Evolutionary conservation across 192 early-diverging fungal species (phyloP).

Genomic region (Coemansia sp.): DNA sequence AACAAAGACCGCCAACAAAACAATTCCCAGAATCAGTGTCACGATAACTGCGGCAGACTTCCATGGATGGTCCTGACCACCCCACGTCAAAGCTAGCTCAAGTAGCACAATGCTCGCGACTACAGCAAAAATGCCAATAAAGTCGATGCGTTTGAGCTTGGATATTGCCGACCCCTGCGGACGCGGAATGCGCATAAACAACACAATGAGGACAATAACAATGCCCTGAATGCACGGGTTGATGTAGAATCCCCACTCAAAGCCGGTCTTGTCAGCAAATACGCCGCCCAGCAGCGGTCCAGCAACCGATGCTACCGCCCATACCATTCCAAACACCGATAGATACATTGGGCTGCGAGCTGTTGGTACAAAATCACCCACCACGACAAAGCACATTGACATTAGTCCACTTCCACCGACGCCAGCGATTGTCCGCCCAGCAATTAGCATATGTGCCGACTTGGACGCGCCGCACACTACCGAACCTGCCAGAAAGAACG

Average conservation of each 20-base stretch:
- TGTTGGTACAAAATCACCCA: slow-evolving; percentile 65
- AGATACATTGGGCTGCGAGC: slow-evolving; percentile 63
- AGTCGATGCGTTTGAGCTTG: slow-evolving; percentile 67
- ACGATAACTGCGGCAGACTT: slow-evolving; percentile 59
- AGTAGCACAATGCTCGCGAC: slow-evolving; percentile 59
- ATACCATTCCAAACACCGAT: slow-evolving; percentile 56
- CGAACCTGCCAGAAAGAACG: slow-evolving; percentile 58
- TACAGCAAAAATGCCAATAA: slow-evolving; percentile 58
- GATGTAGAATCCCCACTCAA: slow-evolving; percentile 60
- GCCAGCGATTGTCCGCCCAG: slow-evolving; percentile 67
- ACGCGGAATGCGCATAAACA: slow-evolving; percentile 37
- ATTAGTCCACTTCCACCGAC: slow-evolving; percentile 69
- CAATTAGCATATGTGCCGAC: slow-evolving; percentile 66
- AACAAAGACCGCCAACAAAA: slow-evolving; percentile 57
- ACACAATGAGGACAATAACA: slow-evolving; percentile 33
- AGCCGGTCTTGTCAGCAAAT: slow-evolving; percentile 46
- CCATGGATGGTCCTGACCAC: slow-evolving; percentile 75
- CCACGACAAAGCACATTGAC: slow-evolving; percentile 62
- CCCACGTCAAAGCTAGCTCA: slow-evolving; percentile 71
- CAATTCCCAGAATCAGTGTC: slow-evolving; percentile 52
- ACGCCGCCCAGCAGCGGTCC: slow-evolving; percentile 61
- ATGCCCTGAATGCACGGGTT: slow-evolving; percentile 47
- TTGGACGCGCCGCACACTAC: slow-evolving; percentile 57
- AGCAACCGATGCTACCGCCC: slow-evolving; percentile 57
- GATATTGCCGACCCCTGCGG: slow-evolving; percentile 26